Conservation (phyloP, 441 rosid genomes). For the Croton setiger region DNA sequence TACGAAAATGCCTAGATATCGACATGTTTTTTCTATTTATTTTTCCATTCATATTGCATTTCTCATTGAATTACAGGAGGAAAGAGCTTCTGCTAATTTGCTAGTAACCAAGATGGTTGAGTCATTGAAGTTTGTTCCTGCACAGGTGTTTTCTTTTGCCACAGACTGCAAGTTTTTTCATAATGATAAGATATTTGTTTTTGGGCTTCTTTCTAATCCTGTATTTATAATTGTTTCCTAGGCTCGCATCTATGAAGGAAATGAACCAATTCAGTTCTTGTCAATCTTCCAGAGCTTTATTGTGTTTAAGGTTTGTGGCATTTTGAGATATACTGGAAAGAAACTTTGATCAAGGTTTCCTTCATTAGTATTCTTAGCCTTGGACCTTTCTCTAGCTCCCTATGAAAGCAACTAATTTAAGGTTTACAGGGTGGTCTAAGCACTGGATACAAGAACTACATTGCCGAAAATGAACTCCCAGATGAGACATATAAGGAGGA, state of each 20-base stretch:
- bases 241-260: conserved; percentile 88
- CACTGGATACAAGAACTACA: conserved; percentile 72
- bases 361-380: conserved; percentile 8
- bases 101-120: conserved; percentile 87
- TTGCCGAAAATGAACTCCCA: conserved; percentile 66
- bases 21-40: neutral
- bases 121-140: conserved; percentile 75
- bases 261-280: conserved; percentile 90
- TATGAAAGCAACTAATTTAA: conserved; percentile 21
- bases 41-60: conserved; percentile 17
- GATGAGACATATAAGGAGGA: conserved; percentile 74
- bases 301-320: conserved; percentile 65
- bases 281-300: conserved; percentile 92
- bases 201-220: conserved; percentile 15
- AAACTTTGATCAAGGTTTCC: neutral
- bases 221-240: conserved; percentile 28
- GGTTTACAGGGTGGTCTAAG: conserved; percentile 78
- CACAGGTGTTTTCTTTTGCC: conserved; percentile 55
- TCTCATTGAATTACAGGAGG: conserved; percentile 51
- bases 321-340: conserved; percentile 2
- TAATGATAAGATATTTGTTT: conserved; percentile 12
- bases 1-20: neutral
- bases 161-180: conserved; percentile 9
- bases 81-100: conserved; percentile 70
- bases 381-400: conserved; percentile 1